These are phyloP conservation scores for Colletotrichum noveboracense DNA, from an alignment of 2,329 filamentous ascomycete species.

Conservation along the genomic window DNA sequence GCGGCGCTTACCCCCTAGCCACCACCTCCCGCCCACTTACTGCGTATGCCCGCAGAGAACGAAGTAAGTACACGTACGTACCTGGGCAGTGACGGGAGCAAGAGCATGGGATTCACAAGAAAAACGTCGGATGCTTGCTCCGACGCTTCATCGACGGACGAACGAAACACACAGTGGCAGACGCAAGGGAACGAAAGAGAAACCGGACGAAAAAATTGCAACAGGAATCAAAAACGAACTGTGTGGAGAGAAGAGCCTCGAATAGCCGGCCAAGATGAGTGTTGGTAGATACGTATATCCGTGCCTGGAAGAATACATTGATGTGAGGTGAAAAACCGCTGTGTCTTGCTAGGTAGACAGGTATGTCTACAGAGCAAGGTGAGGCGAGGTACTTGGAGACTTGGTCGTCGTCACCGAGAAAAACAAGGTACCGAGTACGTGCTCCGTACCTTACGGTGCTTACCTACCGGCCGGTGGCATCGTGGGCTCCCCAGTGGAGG, in stretches of 20 bases:
- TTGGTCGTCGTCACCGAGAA: neutral
- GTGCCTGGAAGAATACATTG: neutral
- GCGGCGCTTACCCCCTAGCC: neutral
- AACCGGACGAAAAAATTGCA: neutral
- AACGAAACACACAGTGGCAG: neutral
- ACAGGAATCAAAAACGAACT: neutral
- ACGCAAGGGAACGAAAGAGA: neutral
- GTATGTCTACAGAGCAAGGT: neutral
- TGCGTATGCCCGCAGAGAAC: neutral
- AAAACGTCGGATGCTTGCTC: constrained; percentile 5
- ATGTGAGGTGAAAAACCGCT: neutral
- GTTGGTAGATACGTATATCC: neutral
- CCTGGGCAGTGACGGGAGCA: neutral
- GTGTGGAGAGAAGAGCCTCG: constrained; percentile 20
- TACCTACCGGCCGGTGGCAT: neutral
- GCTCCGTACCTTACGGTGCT: neutral
- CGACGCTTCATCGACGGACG: constrained; percentile 2
- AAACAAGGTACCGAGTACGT: neutral
- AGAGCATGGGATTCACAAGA: neutral
- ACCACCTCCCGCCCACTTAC: neutral
- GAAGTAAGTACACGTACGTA: neutral
- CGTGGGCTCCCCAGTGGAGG: constrained; percentile 1
- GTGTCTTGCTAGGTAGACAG: neutral
- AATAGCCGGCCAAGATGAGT: constrained; percentile 14
- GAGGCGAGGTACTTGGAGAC: neutral